A percentile compares a stretch with the other conserved stretches of the same genome.
Evolutionary conservation across 768 basidiomycete species (phyloP).

Genomic region (Macrolepiota fuliginosa): DNA sequence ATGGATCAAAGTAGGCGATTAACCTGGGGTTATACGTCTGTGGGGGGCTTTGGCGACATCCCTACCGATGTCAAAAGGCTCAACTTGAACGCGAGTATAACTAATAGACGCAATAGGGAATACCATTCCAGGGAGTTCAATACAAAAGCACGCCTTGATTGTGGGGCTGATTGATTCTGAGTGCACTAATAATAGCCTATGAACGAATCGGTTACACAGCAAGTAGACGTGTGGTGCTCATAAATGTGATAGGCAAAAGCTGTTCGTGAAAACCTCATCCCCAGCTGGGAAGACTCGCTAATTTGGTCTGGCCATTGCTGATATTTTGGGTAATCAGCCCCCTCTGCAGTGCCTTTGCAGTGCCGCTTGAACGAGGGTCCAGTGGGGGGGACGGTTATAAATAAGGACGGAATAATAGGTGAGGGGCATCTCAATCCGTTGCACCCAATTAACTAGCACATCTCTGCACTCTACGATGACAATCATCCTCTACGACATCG

Average conservation of each 20-base stretch:
- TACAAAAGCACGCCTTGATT: background rate
- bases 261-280: background rate
- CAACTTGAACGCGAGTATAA: background rate
- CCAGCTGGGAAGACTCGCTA: background rate
- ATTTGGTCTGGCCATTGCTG: background rate
- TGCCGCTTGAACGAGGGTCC: background rate
- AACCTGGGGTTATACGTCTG: background rate
- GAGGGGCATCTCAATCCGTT: background rate
- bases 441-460: no score
- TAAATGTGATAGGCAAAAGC: background rate
- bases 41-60: background rate
- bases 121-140: no score
- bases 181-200: background rate
- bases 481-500: slow-evolving; percentile 36
- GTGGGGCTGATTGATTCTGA: background rate
- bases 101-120: background rate
- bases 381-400: background rate
- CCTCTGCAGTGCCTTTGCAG: background rate
- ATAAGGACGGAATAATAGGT: background rate
- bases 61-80: background rate
- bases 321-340: background rate
- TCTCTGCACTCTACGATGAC: slow-evolving; percentile 13
- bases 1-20: background rate
- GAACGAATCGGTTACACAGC: background rate
- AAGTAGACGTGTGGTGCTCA: background rate